Percentiles rank a stretch among this genome's conserved stretches.
phyloP scores from a whole-genome alignment of 306 rosid species.

The Myrica gale region DNA sequence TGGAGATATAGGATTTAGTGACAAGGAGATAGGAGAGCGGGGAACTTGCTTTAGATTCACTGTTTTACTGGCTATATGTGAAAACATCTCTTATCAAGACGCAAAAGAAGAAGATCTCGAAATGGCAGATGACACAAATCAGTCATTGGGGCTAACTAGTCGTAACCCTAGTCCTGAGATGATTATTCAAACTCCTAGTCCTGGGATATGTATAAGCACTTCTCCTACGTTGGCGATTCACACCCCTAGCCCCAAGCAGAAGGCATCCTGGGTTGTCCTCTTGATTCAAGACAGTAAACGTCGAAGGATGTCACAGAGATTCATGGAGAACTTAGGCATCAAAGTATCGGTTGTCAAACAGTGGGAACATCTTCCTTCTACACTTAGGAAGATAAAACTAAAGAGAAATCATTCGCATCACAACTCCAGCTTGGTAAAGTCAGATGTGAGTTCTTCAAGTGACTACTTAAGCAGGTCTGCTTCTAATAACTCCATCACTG shows the following conservation, averaged over 20 bases:
- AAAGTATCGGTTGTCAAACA: constrained; percentile 28
- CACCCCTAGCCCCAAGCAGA: constrained; percentile 40
- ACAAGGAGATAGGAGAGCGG: constrained; percentile 59
- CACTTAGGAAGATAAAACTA: constrained; percentile 23
- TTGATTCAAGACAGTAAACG: constrained; percentile 32
- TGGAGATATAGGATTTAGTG: constrained; percentile 69
- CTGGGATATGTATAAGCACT: constrained; percentile 33
- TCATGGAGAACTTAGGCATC: constrained; percentile 40
- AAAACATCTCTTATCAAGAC: constrained; percentile 9
- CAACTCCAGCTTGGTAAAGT: constrained; percentile 22
- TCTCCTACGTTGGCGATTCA: constrained; percentile 14
- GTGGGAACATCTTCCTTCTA: constrained; percentile 30
- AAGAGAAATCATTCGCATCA: constrained; percentile 24
- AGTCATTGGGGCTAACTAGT: constrained; percentile 2
- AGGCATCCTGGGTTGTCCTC: constrained; percentile 43
- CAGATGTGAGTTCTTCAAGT: constrained; percentile 16
- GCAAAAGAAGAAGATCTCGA: constrained; percentile 31
- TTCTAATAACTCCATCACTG: constrained; percentile 7
- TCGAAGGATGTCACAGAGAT: constrained; percentile 19
- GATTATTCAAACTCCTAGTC: constrained; percentile 22
- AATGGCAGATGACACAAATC: constrained; percentile 23
- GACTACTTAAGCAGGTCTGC: constrained; percentile 25
- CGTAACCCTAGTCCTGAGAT: constrained; percentile 20
- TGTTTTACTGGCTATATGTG: constrained; percentile 41
- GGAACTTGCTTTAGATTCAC: constrained; percentile 77